Percentiles rank a stretch among this genome's conserved stretches.
Conservation (phyloP, 805 yeast species). For the Ogataea trehalophila region DNA sequence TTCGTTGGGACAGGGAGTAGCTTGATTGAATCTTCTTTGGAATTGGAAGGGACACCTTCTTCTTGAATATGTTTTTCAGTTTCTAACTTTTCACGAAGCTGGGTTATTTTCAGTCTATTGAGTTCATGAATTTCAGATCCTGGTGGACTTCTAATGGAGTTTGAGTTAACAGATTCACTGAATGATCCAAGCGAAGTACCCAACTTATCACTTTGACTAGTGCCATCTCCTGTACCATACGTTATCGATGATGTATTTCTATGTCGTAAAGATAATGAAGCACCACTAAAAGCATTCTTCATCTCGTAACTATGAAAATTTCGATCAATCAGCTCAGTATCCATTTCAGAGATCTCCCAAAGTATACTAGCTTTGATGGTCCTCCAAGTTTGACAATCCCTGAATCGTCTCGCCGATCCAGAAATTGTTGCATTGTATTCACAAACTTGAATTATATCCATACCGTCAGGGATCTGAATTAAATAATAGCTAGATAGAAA, state of each 20-base stretch:
- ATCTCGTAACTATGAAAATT: slow-evolving; percentile 7
- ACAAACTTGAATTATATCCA: slow-evolving; percentile 50
- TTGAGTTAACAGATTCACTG: slow-evolving; percentile 15
- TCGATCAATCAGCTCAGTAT: slow-evolving; percentile 12
- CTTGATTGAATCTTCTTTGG: background rate
- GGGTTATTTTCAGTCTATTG: background rate
- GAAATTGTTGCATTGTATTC: slow-evolving; percentile 54
- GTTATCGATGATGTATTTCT: slow-evolving; percentile 15
- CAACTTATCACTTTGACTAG: slow-evolving; percentile 14
- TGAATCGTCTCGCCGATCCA: slow-evolving; percentile 40
- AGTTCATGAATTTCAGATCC: slow-evolving; percentile 1
- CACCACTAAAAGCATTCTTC: background rate
- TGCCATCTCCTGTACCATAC: slow-evolving; percentile 16
- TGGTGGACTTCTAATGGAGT: slow-evolving; percentile 6
- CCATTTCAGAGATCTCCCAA: slow-evolving; percentile 22
- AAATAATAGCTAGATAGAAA: slow-evolving; percentile 47
- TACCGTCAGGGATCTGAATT: slow-evolving; percentile 41
- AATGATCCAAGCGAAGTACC: slow-evolving; percentile 22
- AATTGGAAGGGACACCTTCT: background rate
- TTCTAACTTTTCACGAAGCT: background rate
- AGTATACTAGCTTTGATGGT: slow-evolving; percentile 46
- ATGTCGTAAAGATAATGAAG: background rate
- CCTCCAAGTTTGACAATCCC: slow-evolving; percentile 64
- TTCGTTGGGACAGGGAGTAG: background rate
- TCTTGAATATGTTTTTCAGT: background rate